phyloP scores from a whole-genome alignment of 495 filamentous ascomycete genomes.

The Penicillium canescens region DNA sequence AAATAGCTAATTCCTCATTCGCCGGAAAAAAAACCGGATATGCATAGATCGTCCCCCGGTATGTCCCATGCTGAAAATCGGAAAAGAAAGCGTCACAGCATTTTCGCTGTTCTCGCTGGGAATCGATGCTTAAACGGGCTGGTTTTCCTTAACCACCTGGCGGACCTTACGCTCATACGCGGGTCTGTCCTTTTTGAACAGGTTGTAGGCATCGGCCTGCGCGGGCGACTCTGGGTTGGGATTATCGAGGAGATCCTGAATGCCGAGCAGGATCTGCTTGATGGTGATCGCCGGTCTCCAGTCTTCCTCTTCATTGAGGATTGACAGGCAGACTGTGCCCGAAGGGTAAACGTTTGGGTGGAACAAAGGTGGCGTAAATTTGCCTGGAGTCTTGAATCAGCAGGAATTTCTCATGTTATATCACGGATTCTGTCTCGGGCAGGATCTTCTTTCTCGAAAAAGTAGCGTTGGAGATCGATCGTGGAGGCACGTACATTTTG shows the following conservation, averaged over 20 bases:
- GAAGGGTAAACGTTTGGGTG: slow-evolving; percentile 99
- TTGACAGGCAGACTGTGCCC: slow-evolving; percentile 95
- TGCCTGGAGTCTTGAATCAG: slow-evolving; percentile 58
- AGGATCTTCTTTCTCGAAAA: neutral
- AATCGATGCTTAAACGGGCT: slow-evolving; percentile 52
- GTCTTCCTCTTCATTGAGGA: slow-evolving; percentile 97
- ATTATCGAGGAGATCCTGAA: slow-evolving; percentile 93
- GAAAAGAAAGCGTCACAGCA: slow-evolving; percentile 10
- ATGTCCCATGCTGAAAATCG: slow-evolving; percentile 14
- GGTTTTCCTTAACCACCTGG: slow-evolving; percentile 85
- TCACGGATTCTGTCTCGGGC: neutral
- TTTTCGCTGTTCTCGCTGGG: slow-evolving; percentile 2
- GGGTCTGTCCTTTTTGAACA: slow-evolving; percentile 85
- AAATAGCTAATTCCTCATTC: slow-evolving; percentile 21
- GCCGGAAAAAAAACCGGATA: slow-evolving; percentile 15
- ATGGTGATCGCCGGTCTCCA: slow-evolving; percentile 99
- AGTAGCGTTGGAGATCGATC: neutral
- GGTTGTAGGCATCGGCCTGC: slow-evolving; percentile 95
- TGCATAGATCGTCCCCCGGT: slow-evolving; percentile 4
- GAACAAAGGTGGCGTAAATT: slow-evolving; percentile 94
- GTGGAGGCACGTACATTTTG: slow-evolving; percentile 73
- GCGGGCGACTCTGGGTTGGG: slow-evolving; percentile 97
- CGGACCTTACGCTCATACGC: slow-evolving; percentile 88
- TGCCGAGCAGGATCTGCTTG: slow-evolving; percentile 93
- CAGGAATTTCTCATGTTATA: neutral